Conservation (phyloP, 805 yeast genomes). For the Saccharomycopsis javanensis region DNA sequence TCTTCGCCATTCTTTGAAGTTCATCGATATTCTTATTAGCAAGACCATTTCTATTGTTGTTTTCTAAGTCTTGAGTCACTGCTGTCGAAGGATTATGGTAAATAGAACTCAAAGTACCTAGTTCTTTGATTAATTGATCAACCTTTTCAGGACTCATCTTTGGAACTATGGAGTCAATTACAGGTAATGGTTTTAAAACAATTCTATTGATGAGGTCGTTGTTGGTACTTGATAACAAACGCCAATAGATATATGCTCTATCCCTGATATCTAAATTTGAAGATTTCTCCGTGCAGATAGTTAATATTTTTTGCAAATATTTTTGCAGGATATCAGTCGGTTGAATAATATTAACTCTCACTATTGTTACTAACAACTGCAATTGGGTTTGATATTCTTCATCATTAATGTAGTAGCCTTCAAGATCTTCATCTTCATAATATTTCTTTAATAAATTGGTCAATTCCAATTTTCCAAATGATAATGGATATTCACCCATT, state of each 20-base stretch:
- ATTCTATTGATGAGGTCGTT: conserved; percentile 39
- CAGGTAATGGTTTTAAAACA: conserved; percentile 56
- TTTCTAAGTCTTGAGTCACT: conserved; percentile 33
- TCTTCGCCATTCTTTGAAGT: conserved; percentile 63
- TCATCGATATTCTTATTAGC: conserved; percentile 62
- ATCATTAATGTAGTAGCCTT: conserved; percentile 33
- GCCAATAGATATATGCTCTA: conserved; percentile 72
- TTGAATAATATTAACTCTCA: conserved; percentile 38
- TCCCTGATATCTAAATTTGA: conserved; percentile 74
- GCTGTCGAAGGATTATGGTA: conserved; percentile 73
- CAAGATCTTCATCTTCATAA: conserved; percentile 12
- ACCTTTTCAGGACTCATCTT: conserved; percentile 59
- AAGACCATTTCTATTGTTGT: conserved; percentile 27
- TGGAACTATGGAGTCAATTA: conserved; percentile 63
- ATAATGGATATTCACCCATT: conserved; percentile 58
- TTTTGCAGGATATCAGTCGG: conserved; percentile 29
- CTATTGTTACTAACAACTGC: conserved; percentile 49
- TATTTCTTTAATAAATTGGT: conserved; percentile 26
- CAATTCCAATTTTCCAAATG: conserved; percentile 39
- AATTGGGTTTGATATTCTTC: conserved; percentile 54
- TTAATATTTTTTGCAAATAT: conserved; percentile 49
- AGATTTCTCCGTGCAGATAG: conserved; percentile 51
- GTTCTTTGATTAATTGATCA: conserved; percentile 59
- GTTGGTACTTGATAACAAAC: conserved; percentile 47
- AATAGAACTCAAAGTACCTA: conserved; percentile 80